Conservation (phyloP, 2,329 filamentous ascomycete species). For the Ambrosiella xylebori region DNA sequence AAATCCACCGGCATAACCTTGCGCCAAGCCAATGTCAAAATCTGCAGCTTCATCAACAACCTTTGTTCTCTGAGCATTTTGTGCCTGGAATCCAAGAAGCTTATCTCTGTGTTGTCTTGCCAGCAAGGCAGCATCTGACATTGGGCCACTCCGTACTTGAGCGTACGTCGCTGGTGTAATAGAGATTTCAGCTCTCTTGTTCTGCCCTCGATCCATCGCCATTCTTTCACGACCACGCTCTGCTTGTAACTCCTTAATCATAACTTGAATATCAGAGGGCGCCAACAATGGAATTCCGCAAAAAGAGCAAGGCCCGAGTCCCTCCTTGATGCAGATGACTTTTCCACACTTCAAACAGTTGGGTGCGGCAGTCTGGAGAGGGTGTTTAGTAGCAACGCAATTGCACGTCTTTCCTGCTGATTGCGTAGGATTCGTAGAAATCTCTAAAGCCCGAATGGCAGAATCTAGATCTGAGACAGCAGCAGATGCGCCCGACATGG, state of each 20-base stretch:
- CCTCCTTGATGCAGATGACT: conserved; percentile 87
- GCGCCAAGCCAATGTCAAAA: conserved; percentile 34
- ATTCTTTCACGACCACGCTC: conserved; percentile 79
- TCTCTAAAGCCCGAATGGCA: conserved; percentile 74
- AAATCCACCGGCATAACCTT: conserved; percentile 32
- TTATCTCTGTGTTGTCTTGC: conserved; percentile 68
- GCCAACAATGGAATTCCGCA: conserved; percentile 62
- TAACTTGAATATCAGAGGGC: conserved; percentile 57
- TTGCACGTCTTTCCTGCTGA: conserved; percentile 54
- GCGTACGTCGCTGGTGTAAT: conserved; percentile 43
- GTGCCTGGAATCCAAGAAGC: conserved; percentile 64
- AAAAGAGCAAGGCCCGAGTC: conserved; percentile 83
- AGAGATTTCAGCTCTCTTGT: conserved; percentile 49
- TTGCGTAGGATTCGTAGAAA: conserved; percentile 71
- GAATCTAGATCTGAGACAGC: conserved; percentile 55
- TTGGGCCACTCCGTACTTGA: conserved; percentile 24
- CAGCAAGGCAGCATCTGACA: conserved; percentile 33
- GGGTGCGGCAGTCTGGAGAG: conserved; percentile 74
- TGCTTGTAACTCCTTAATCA: conserved; percentile 67
- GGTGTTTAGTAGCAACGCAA: conserved; percentile 76
- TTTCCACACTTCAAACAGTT: conserved; percentile 91
- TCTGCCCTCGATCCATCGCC: conserved; percentile 57
- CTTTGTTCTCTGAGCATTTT: conserved; percentile 69
- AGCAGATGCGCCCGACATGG: conserved; percentile 68
- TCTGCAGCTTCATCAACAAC: conserved; percentile 69